These are phyloP conservation scores for Echium plantagineum DNA, from an alignment of 257 asterid species.

Conservation along the genomic window DNA sequence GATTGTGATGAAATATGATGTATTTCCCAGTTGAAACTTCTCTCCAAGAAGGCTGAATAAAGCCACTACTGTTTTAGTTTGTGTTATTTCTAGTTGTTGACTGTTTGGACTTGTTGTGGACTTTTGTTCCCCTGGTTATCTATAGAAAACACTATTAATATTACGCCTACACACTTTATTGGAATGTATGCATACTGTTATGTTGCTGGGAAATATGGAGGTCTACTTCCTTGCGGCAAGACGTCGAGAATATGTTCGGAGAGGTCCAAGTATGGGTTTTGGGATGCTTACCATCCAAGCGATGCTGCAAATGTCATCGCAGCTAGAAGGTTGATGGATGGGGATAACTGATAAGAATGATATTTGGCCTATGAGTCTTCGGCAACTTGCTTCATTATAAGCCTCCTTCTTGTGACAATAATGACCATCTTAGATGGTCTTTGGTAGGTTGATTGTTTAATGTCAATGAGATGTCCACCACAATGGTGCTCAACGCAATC, in stretches of 20 bases:
- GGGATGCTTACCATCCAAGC: slow-evolving; percentile 77
- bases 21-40: no score
- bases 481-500: no score
- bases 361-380: slow-evolving; percentile 54
- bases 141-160: no score
- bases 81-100: no score
- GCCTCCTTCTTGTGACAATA: not conserved
- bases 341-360: slow-evolving; percentile 31
- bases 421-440: not conserved
- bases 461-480: no score
- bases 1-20: no score
- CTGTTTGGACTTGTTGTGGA: no score
- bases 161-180: no score
- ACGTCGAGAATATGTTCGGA: slow-evolving; percentile 45
- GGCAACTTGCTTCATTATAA: slow-evolving; percentile 22
- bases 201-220: slow-evolving; percentile 51
- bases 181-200: slow-evolving; percentile 53
- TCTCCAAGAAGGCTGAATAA: no score
- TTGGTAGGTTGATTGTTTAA: not conserved
- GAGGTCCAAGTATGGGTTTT: slow-evolving; percentile 56
- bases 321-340: slow-evolving; percentile 44
- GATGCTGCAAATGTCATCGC: slow-evolving; percentile 51
- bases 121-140: no score
- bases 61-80: no score
- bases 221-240: slow-evolving; percentile 62